A percentile compares a stretch with the other conserved stretches of the same genome.
phyloP scores from a whole-genome alignment of 1,284 basidiomycete species.

The Prillingera fragicola region DNA sequence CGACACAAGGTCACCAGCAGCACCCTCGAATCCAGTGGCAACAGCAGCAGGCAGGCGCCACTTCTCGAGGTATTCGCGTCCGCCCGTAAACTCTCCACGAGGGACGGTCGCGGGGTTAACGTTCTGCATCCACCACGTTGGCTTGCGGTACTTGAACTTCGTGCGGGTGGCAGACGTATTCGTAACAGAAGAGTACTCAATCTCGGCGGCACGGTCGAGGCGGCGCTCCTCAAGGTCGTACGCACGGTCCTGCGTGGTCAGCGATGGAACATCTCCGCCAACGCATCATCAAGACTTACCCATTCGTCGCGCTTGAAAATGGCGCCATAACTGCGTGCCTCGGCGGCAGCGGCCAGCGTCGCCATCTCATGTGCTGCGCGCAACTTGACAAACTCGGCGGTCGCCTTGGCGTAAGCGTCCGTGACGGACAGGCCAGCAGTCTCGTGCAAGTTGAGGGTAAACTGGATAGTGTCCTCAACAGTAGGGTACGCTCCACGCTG shows the following conservation, averaged over 20 bases:
- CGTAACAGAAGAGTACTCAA: too few relatives aligned
- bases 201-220: background rate
- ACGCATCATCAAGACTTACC: constrained; percentile 25
- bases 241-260: constrained; percentile 24
- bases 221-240: constrained; percentile 27
- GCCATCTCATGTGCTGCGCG: constrained; percentile 78
- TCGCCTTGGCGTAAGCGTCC: constrained; percentile 70
- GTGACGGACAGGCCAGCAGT: constrained; percentile 63
- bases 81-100: constrained; percentile 31
- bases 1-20: constrained; percentile 15
- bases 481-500: constrained; percentile 77
- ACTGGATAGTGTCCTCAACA: constrained; percentile 80
- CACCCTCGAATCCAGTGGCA: background rate
- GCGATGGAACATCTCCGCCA: background rate
- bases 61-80: constrained; percentile 30
- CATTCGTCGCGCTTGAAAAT: constrained; percentile 36
- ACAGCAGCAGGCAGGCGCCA: constrained; percentile 33
- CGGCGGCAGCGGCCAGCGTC: constrained; percentile 66
- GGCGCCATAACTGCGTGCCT: constrained; percentile 73
- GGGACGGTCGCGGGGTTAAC: constrained; percentile 17
- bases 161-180: background rate
- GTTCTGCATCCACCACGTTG: constrained; percentile 28
- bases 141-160: constrained; percentile 23
- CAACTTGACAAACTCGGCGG: constrained; percentile 79
- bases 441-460: constrained; percentile 70